Percentiles rank a stretch among this genome's conserved stretches.
Evolutionary conservation across 1,284 basidiomycete genomes (phyloP).

Genomic region (Tilletia caries): DNA sequence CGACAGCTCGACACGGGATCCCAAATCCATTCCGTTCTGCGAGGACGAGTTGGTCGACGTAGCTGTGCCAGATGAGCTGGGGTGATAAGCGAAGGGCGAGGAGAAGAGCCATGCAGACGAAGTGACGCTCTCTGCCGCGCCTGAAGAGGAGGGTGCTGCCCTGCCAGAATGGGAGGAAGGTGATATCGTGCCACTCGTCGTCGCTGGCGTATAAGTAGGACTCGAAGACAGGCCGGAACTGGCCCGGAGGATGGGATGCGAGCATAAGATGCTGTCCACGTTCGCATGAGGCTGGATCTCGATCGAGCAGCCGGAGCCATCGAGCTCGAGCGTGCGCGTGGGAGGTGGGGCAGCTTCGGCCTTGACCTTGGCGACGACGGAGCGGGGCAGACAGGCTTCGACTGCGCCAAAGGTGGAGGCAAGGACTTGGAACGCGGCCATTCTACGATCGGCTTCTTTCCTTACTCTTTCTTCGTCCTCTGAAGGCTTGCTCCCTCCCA

Average conservation of each 20-base stretch:
- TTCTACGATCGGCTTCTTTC: neutral
- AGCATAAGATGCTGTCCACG: neutral
- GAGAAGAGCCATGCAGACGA: conserved; percentile 3
- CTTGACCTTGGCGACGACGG: neutral
- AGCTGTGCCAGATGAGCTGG: neutral
- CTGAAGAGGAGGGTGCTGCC: neutral
- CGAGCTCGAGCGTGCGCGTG: neutral
- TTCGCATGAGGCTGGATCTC: neutral
- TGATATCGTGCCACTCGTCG: no score
- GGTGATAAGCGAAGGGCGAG: conserved; percentile 2
- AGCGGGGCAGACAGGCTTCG: neutral
- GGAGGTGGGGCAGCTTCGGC: neutral
- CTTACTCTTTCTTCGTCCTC: no score
- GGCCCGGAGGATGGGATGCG: neutral
- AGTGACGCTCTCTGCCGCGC: neutral
- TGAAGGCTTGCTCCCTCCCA: no score
- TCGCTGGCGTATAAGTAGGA: no score
- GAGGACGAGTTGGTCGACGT: neutral
- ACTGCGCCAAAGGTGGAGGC: neutral
- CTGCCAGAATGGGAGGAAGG: no score
- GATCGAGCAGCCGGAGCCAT: neutral
- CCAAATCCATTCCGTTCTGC: neutral
- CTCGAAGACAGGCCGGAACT: neutral
- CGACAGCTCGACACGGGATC: neutral
- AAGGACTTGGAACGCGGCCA: neutral